Evolutionary conservation across 352 stramenopile species (phyloP).

Genomic region (Pelagophyceae sp.): DNA sequence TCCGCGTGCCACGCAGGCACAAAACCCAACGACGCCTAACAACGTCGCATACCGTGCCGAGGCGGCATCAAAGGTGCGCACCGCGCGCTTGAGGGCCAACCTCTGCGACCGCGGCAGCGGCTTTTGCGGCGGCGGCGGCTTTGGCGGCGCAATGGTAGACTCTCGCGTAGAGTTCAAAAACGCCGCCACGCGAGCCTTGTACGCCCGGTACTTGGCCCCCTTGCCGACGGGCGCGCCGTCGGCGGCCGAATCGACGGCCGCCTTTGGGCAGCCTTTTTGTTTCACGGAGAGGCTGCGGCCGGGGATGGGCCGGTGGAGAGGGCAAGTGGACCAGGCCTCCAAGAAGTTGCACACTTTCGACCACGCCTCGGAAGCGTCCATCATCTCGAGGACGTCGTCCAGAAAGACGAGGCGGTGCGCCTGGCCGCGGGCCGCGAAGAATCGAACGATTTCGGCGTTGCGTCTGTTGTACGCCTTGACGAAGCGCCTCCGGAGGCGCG

Average conservation of each 20-base stretch:
- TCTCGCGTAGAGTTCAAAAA: not conserved
- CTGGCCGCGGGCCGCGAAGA: not conserved
- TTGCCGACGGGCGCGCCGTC: too few relatives aligned
- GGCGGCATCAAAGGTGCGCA: too few relatives aligned
- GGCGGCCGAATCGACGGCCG: too few relatives aligned
- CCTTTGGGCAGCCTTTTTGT: too few relatives aligned
- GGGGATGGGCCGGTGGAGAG: not conserved
- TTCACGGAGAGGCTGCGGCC: not conserved
- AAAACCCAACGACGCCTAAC: too few relatives aligned
- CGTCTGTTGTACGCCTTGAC: not conserved
- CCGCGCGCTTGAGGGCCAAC: not conserved
- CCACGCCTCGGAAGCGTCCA: not conserved
- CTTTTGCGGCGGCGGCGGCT: not conserved
- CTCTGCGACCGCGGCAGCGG: not conserved
- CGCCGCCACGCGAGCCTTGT: not conserved
- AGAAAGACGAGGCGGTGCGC: conserved; percentile 2
- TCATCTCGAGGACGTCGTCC: not conserved
- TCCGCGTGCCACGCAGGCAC: not conserved
- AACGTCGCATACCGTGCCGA: too few relatives aligned
- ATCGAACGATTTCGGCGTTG: not conserved
- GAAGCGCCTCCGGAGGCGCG: not conserved
- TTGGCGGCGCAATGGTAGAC: not conserved
- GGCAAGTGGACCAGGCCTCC: conserved; percentile 5
- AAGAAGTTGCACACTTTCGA: conserved; percentile 1
- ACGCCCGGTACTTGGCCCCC: too few relatives aligned